Conservation (phyloP, 495 filamentous ascomycete species). For the Penicillium robsamsonii region DNA sequence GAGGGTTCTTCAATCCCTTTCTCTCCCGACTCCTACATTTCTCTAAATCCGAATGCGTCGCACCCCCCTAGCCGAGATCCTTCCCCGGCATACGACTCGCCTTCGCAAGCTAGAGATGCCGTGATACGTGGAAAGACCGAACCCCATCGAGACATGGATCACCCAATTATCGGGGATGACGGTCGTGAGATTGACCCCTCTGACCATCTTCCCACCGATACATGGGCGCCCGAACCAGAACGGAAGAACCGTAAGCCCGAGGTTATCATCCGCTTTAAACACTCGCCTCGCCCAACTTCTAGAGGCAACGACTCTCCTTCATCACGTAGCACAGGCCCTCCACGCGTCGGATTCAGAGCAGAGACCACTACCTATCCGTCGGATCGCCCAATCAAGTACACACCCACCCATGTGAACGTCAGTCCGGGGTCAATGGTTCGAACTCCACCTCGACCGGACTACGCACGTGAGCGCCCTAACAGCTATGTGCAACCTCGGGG, state of each 20-base stretch:
- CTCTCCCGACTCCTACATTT: constrained; percentile 74
- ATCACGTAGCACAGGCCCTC: constrained; percentile 12
- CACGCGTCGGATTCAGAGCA: constrained; percentile 28
- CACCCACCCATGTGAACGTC: constrained; percentile 20
- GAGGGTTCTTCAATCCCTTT: constrained; percentile 70
- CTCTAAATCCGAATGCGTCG: constrained; percentile 44
- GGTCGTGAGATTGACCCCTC: constrained; percentile 88
- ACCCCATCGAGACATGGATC: constrained; percentile 31
- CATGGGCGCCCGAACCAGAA: constrained; percentile 93
- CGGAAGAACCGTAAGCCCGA: constrained; percentile 62
- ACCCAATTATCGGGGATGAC: constrained; percentile 73
- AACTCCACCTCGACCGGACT: constrained; percentile 24
- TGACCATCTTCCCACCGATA: constrained; percentile 86
- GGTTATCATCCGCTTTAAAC: constrained; percentile 52
- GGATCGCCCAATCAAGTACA: constrained; percentile 21
- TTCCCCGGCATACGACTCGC: constrained; percentile 42
- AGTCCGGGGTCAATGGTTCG: constrained; percentile 19
- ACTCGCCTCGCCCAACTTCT: constrained; percentile 36
- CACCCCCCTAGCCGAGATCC: constrained; percentile 32
- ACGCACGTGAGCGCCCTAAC: constrained; percentile 25
- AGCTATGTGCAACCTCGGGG: constrained; percentile 23
- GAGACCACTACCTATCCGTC: constrained; percentile 15
- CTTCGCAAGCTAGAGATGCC: constrained; percentile 41
- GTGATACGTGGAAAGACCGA: constrained; percentile 37
- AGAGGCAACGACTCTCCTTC: constrained; percentile 22